phyloP scores from a whole-genome alignment of 805 yeast genomes.

The Wickerhamomyces ciferrii region DNA sequence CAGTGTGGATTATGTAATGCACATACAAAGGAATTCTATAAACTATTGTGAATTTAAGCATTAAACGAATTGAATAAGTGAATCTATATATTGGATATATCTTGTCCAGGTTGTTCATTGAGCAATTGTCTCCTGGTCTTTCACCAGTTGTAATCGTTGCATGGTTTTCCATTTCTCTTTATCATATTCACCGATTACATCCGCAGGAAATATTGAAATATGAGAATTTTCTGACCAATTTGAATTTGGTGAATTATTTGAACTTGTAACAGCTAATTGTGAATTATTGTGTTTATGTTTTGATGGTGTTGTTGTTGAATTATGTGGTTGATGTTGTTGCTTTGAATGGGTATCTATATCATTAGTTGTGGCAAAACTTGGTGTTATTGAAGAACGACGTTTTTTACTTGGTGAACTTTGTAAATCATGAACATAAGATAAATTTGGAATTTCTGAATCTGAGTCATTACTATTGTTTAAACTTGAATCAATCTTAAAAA shows the following conservation, averaged over 20 bases:
- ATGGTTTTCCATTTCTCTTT: conserved; percentile 60
- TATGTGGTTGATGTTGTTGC: not conserved
- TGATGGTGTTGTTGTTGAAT: not conserved
- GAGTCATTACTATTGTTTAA: too few relatives aligned
- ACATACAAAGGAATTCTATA: too few relatives aligned
- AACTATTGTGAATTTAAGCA: too few relatives aligned
- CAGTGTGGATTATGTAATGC: not conserved
- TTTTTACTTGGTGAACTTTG: conserved; percentile 17
- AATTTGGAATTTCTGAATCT: conserved; percentile 11
- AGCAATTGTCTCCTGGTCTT: not conserved
- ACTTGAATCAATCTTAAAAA: conserved; percentile 17
- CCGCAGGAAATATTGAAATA: conserved; percentile 44
- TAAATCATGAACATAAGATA: conserved; percentile 20
- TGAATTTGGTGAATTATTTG: conserved; percentile 25
- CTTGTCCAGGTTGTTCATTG: too few relatives aligned
- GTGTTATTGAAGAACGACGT: conserved; percentile 6
- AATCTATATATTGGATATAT: too few relatives aligned
- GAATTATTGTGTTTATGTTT: too few relatives aligned
- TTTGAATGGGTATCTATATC: too few relatives aligned
- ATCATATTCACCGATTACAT: conserved; percentile 60
- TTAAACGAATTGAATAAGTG: too few relatives aligned
- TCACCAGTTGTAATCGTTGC: conserved; percentile 27
- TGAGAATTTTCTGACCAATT: conserved; percentile 30
- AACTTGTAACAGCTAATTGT: conserved; percentile 22
- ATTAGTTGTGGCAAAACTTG: not conserved